Conservation (phyloP, 2,329 filamentous ascomycete species). For the Phialophora expanda region DNA sequence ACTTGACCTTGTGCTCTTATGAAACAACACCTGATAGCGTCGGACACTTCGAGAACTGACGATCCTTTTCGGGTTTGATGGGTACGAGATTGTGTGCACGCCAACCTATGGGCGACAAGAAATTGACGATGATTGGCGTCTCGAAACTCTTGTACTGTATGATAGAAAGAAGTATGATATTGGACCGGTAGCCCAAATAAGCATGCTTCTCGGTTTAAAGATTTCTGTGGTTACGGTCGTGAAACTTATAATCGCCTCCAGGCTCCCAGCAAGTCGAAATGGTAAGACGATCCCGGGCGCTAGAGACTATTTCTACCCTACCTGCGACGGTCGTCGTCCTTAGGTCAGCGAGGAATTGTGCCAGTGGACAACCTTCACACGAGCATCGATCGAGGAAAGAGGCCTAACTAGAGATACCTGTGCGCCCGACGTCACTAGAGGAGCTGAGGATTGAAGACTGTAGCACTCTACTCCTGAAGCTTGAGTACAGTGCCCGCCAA, state of each 20-base stretch:
- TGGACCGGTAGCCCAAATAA: neutral
- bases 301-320: neutral
- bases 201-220: neutral
- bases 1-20: constrained; percentile 16
- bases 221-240: neutral
- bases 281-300: neutral
- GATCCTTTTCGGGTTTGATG: constrained; percentile 1
- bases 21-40: neutral
- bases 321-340: neutral
- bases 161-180: constrained; percentile 30
- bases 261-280: too few species aligned
- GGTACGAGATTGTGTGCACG: neutral
- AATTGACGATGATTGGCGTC: constrained; percentile 9
- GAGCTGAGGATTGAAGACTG: neutral
- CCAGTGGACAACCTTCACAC: neutral
- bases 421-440: too few species aligned
- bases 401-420: neutral
- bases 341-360: neutral
- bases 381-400: neutral
- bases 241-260: neutral
- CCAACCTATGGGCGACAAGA: constrained; percentile 1
- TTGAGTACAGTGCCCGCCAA: too few species aligned
- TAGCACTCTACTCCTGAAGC: too few species aligned
- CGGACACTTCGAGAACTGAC: neutral
- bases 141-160: constrained; percentile 23